Percentiles rank a stretch among this genome's conserved stretches.
phyloP scores from a whole-genome alignment of 2,329 filamentous ascomycete genomes.

The Clathrospora elynae region DNA sequence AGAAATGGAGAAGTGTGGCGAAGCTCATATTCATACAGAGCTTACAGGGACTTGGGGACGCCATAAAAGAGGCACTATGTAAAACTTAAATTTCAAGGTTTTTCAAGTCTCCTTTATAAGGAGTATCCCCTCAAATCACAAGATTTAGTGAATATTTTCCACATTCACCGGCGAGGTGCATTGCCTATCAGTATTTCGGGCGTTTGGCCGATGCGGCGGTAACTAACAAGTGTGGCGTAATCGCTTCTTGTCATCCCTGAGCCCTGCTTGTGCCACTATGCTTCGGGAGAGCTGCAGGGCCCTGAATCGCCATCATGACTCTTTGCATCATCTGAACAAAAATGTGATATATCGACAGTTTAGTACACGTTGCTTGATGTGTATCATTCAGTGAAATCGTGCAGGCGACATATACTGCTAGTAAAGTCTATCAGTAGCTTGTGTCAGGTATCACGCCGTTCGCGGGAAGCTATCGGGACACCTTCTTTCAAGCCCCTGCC shows the following conservation, averaged over 20 bases:
- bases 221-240: conserved; percentile 14
- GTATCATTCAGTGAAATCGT: neutral
- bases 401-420: neutral
- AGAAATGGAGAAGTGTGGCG: no score
- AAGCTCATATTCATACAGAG: no score
- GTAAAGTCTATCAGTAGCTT: conserved; percentile 1
- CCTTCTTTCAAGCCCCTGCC: conserved; percentile 27
- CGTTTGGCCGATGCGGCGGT: conserved; percentile 14
- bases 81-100: no score
- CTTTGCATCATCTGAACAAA: no score
- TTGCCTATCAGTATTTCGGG: conserved; percentile 14
- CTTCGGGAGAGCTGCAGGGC: conserved; percentile 10
- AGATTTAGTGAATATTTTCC: neutral
- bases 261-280: conserved; percentile 1
- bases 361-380: neutral
- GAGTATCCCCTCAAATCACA: no score
- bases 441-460: conserved; percentile 28
- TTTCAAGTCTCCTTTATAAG: no score
- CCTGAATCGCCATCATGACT: conserved; percentile 1
- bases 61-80: no score
- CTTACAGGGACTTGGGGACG: no score
- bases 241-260: conserved; percentile 1
- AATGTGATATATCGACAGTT: no score
- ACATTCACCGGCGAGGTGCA: conserved; percentile 16
- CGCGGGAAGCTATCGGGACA: conserved; percentile 31